A percentile compares a stretch with the other conserved stretches of the same genome.
phyloP scores from a whole-genome alignment of 371 early-diverging fungal species.

The Dipsacomyces acuminosporus region DNA sequence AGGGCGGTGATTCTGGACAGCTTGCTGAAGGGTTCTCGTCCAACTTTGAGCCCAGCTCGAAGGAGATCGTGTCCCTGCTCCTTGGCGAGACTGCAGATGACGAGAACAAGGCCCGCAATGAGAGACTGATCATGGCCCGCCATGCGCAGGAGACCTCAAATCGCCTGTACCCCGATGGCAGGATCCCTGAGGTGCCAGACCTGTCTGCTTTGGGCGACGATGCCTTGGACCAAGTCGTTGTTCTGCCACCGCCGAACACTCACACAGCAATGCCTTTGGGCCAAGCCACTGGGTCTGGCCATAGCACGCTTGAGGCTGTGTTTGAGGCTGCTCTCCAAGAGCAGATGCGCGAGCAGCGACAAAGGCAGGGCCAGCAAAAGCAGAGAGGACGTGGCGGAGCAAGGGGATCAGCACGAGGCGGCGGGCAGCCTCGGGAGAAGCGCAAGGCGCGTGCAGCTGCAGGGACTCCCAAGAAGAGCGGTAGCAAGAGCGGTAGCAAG shows the following conservation, averaged over 20 bases:
- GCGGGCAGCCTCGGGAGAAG: slow-evolving; percentile 19
- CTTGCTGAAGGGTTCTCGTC: slow-evolving; percentile 24
- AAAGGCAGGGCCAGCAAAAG: slow-evolving; percentile 5
- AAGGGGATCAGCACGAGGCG: slow-evolving; percentile 13
- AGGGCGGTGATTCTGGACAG: slow-evolving; percentile 5
- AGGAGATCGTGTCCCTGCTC: slow-evolving; percentile 81
- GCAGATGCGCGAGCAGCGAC: slow-evolving; percentile 14
- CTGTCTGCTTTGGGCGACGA: slow-evolving; percentile 15
- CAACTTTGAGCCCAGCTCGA: slow-evolving; percentile 74
- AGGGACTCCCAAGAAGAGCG: slow-evolving; percentile 7
- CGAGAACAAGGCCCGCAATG: slow-evolving; percentile 31
- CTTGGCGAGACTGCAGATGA: slow-evolving; percentile 69
- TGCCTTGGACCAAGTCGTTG: slow-evolving; percentile 16
- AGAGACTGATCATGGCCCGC: slow-evolving; percentile 31
- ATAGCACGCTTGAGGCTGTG: slow-evolving; percentile 5
- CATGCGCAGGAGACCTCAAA: slow-evolving; percentile 40
- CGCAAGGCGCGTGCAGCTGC: slow-evolving; percentile 24
- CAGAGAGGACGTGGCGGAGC: slow-evolving; percentile 16
- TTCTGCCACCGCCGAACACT: slow-evolving; percentile 25
- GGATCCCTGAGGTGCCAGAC: slow-evolving; percentile 28
- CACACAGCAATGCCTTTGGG: not conserved
- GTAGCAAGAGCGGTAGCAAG: slow-evolving; percentile 4
- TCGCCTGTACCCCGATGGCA: slow-evolving; percentile 30
- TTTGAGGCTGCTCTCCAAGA: slow-evolving; percentile 22
- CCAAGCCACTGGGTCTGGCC: not conserved